Percentiles rank a stretch among this genome's conserved stretches.
These are phyloP conservation scores for Endotrypanum monterogeii DNA, from an alignment of 208 protist species.

Conservation along the genomic window DNA sequence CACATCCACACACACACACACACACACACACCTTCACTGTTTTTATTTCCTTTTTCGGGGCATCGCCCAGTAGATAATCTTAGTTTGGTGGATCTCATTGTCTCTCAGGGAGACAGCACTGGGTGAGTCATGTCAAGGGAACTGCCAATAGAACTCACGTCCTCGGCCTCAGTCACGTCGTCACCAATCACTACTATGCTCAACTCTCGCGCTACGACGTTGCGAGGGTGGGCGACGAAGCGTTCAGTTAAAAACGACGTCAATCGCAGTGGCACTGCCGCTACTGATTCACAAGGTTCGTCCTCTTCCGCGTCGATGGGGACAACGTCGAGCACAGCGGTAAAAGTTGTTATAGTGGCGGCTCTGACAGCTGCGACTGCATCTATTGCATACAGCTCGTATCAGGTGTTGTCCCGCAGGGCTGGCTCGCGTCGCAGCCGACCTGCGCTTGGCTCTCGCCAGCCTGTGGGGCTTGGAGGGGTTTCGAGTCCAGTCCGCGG, in stretches of 20 bases:
- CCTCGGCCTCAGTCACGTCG: neutral
- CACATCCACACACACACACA: too few relatives aligned
- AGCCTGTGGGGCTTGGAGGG: neutral
- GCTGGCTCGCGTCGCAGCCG: neutral
- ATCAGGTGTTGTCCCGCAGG: neutral
- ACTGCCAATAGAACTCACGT: neutral
- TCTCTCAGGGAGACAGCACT: neutral
- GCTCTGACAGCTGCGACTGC: conserved; percentile 13
- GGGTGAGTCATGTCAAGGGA: neutral
- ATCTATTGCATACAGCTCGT: conserved; percentile 14
- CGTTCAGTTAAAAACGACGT: neutral
- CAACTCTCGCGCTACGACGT: neutral
- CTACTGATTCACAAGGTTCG: neutral
- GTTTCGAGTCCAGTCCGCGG: neutral
- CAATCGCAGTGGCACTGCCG: neutral
- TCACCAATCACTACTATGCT: neutral
- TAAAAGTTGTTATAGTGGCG: conserved; percentile 2
- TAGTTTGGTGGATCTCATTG: neutral
- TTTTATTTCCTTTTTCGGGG: too few relatives aligned
- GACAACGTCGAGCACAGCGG: neutral
- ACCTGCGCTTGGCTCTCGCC: conserved; percentile 5
- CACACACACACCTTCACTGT: too few relatives aligned
- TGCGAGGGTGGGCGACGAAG: neutral
- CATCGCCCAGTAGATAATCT: neutral
- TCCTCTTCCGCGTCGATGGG: neutral